Evolutionary conservation across 257 asterid genomes (phyloP).

Genomic region (Vinca minor): DNA sequence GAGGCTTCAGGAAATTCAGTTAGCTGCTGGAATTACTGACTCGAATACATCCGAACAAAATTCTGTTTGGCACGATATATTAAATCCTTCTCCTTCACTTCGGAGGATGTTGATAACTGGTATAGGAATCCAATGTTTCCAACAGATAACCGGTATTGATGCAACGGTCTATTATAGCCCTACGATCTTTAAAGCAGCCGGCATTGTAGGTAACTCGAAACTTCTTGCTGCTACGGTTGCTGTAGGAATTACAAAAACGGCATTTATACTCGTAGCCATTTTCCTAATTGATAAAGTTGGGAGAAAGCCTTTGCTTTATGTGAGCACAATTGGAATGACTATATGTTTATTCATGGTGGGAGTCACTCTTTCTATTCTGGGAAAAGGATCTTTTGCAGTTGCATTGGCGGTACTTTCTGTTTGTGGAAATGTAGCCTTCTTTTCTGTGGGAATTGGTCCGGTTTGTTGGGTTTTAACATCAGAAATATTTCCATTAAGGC

Average conservation of each 20-base stretch:
- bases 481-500: slow-evolving; percentile 69
- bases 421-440: slow-evolving; percentile 86
- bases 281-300: slow-evolving; percentile 72
- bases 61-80: slow-evolving; percentile 69
- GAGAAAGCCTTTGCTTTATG: slow-evolving; percentile 77
- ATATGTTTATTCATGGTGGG: slow-evolving; percentile 52
- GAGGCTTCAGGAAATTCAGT: slow-evolving; percentile 62
- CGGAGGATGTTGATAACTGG: slow-evolving; percentile 69
- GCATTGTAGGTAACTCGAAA: slow-evolving; percentile 47
- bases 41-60: slow-evolving; percentile 31
- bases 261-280: slow-evolving; percentile 58
- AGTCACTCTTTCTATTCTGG: slow-evolving; percentile 35
- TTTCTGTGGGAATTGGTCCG: slow-evolving; percentile 82
- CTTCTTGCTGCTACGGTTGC: slow-evolving; percentile 89
- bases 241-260: slow-evolving; percentile 73
- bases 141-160: slow-evolving; percentile 84
- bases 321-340: slow-evolving; percentile 89
- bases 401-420: slow-evolving; percentile 43
- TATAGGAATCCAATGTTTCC: slow-evolving; percentile 82
- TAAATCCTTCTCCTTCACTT: slow-evolving; percentile 65
- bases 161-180: slow-evolving; percentile 95
- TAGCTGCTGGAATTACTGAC: slow-evolving; percentile 42
- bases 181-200: slow-evolving; percentile 65
- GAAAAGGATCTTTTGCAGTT: slow-evolving; percentile 38
- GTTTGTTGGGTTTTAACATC: slow-evolving; percentile 90